Base-by-base conservation (phyloP, 306 rosid genomes). In the Vigna reflexopilosa region DNA sequence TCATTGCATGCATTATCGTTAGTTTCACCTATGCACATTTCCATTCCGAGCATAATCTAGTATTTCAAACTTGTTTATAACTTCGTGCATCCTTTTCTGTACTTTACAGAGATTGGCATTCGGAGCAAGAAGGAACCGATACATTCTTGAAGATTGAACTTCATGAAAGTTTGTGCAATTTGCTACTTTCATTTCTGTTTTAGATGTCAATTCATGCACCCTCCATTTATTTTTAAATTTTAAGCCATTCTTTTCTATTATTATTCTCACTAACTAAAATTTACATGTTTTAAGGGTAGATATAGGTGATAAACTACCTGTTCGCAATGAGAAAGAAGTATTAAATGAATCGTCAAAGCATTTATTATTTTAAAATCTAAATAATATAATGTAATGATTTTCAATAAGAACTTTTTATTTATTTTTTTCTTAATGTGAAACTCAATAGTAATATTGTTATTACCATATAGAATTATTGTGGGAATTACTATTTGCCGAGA, bases 61-160 rank as follows among this genome's bases (percentile, higher is more conserved):
- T 40, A 57, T 38, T 63, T 81, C 36, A 59, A 67, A 52, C 54
- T 71, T 64, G 70, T 62, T 63, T 34, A 63, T 19, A 8, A 32
- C 74, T 78, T 51, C 58, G 69, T 47, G 69, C 50, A 72, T 36
- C 71, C 34, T 57, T 68, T 81, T 81, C 22, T 48, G 44, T 70
- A 36, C 49, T 77, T 17, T 77, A 7, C 97, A 94, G 98, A 89
- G 98, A 82, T 51, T 92, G 44, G 96, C 97, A 73, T 92, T 94
- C 40, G 97, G 98, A n/a, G 97, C 97, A 75, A 89, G 98, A 84
- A 92, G 94, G 89, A 94, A 92, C 86, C 87, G 82, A 57, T 82
- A 90, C 71, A 7, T 94, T 76, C 88, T 87, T 62, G 98, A 94
- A 83, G 97, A 94, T 79, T 92, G 87, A 94, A 67, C 70, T 6